Conservation (phyloP, 2,329 filamentous ascomycete species). For the Hansfordia pulvinata region DNA sequence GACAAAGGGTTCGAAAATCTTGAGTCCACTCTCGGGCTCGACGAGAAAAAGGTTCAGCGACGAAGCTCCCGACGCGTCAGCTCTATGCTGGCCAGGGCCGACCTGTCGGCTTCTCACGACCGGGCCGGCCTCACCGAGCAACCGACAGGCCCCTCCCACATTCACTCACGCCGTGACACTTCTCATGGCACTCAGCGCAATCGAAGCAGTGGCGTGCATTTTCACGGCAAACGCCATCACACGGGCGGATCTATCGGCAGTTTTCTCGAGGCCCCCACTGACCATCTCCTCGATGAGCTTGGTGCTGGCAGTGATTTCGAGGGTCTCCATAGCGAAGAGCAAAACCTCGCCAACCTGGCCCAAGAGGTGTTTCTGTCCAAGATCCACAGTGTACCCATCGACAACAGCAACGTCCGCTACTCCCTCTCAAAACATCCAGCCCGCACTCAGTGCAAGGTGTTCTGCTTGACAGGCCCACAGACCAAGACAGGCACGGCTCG, state of each 20-base stretch:
- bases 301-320: slow-evolving; percentile 49
- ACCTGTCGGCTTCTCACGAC: slow-evolving; percentile 76
- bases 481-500: slow-evolving; percentile 38
- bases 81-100: slow-evolving; percentile 76
- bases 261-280: slow-evolving; percentile 54
- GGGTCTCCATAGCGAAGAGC: slow-evolving; percentile 56
- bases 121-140: slow-evolving; percentile 66
- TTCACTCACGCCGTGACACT: slow-evolving; percentile 48
- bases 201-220: slow-evolving; percentile 41
- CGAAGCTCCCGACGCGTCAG: slow-evolving; percentile 69
- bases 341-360: slow-evolving; percentile 56
- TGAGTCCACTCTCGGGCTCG: slow-evolving; percentile 58
- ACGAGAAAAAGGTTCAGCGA: slow-evolving; percentile 40
- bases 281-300: slow-evolving; percentile 55
- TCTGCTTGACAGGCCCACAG: slow-evolving; percentile 49
- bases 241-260: too few relatives aligned
- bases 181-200: slow-evolving; percentile 58
- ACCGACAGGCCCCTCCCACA: slow-evolving; percentile 23
- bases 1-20: slow-evolving; percentile 44
- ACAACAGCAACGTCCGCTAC: slow-evolving; percentile 47
- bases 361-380: slow-evolving; percentile 62
- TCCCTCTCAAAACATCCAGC: slow-evolving; percentile 40
- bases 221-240: slow-evolving; percentile 22
- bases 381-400: slow-evolving; percentile 52
- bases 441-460: slow-evolving; percentile 45